Percentiles rank a stretch among this genome's conserved stretches.
Conservation (phyloP, 2,329 filamentous ascomycete genomes). For the Colletotrichum sp. region DNA sequence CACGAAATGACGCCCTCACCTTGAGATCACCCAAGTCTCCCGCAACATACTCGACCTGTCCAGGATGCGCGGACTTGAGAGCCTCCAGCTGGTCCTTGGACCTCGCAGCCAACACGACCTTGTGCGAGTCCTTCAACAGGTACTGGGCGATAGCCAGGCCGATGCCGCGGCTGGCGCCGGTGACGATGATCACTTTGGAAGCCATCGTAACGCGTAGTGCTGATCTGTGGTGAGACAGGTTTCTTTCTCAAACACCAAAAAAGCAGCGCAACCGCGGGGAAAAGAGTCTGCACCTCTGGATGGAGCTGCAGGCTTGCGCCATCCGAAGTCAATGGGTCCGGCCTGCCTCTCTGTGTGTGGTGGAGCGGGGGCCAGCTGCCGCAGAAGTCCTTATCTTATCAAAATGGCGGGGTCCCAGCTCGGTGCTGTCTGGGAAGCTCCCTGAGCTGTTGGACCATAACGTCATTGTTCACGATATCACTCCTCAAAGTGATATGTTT, state of each 20-base stretch:
- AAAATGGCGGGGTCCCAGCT: not conserved
- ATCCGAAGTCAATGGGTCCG: not conserved
- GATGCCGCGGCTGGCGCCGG: conserved; percentile 68
- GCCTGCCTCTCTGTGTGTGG: not conserved
- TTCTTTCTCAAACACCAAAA: not conserved
- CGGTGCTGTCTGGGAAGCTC: not conserved
- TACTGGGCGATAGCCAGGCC: conserved; percentile 60
- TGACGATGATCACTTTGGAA: conserved; percentile 74
- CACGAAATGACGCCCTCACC: conserved; percentile 35
- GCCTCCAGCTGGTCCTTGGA: conserved; percentile 53
- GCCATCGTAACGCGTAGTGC: conserved; percentile 37
- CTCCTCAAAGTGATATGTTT: not conserved
- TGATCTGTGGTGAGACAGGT: not conserved
- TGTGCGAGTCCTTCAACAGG: conserved; percentile 59
- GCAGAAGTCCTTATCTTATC: conserved; percentile 7
- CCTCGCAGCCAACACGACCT: conserved; percentile 64
- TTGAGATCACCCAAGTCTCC: conserved; percentile 60
- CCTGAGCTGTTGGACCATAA: not conserved
- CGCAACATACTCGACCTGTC: conserved; percentile 60
- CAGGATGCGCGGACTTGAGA: conserved; percentile 56
- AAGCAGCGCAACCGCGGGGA: not conserved
- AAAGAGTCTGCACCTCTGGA: not conserved
- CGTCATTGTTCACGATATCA: not conserved
- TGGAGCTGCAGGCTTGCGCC: not conserved
- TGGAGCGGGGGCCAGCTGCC: not conserved